Evolutionary conservation across 352 stramenopile species (phyloP), one percentile per base, ranked within the genome.

Genomic region (Globisporangium abappressorium): DNA sequence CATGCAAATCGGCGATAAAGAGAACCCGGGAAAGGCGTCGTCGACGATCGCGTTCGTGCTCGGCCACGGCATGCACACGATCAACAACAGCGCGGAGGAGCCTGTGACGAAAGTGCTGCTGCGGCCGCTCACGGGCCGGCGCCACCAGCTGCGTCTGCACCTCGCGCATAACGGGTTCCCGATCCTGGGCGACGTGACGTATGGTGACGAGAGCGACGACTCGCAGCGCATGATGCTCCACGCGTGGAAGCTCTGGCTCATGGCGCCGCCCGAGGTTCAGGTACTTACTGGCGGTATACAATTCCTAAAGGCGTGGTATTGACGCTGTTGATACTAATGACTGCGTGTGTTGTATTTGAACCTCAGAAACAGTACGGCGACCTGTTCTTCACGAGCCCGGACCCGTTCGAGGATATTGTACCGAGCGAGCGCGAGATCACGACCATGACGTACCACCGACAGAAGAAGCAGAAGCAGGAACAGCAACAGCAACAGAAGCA

Each of bases 101-200:
- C 72, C 79, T 3, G 84, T 96, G 54, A 92, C 90, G 14, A 97
- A 97, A 69, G 84, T 97, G 11, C 43, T 93, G 9, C 62, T 97
- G 67, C 77, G 84, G 26, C 90, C 89, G 15, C 64, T 94, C 20
- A 94, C 84, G 41, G 90, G 90, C 6, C 82, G 90, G 2, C 76
- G 90, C 28, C 90, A 97, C 65, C 90, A 97, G 68, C 64, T 97
- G 51, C 84, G 90, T 1, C 76, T 97, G 24, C 90, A 97, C 30
- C 66, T 92, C 12, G 76, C 82, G 3, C 82, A 93, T 58, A 75
- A 91, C 59, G 84, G 84, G 8, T 93, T 89, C 56, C 87, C 87
- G 20, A 94, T 94, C 20, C 66, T 86, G 1, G 87, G 87, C 22
- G 87, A 94, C 54, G 87, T 85, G 28, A 94, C 87, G 12, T 94